Conservation (phyloP, 1,284 basidiomycete species). For the Pisolithus thermaeus region DNA sequence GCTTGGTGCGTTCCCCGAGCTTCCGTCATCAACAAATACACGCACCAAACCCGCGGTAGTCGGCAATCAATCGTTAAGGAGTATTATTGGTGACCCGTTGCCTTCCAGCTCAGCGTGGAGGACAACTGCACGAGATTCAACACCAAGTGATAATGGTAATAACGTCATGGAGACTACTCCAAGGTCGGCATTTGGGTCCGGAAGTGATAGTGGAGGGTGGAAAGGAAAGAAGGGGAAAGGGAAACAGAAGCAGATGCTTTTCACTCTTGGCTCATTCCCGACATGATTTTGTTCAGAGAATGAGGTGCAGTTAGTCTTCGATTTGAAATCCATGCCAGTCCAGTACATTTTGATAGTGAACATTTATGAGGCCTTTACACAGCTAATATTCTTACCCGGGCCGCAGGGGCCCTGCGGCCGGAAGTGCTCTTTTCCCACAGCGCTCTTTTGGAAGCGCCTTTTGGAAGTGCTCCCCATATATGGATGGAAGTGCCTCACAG, state of each 20-base stretch:
- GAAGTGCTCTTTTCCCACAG: too few relatives aligned
- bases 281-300: conserved; percentile 25
- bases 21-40: conserved; percentile 42
- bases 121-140: conserved; percentile 2
- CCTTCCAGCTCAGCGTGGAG: conserved; percentile 51
- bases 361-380: too few relatives aligned
- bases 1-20: conserved; percentile 63
- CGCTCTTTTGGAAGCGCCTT: too few relatives aligned
- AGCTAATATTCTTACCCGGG: too few relatives aligned
- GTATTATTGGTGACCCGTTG: conserved; percentile 56
- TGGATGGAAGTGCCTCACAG: too few relatives aligned
- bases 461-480: too few relatives aligned
- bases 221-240: conserved; percentile 77
- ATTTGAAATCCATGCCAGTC: too few relatives aligned
- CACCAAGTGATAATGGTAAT: conserved; percentile 12
- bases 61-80: conserved; percentile 63
- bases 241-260: conserved; percentile 81
- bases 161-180: neutral
- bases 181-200: conserved; percentile 5
- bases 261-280: conserved; percentile 63
- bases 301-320: too few relatives aligned
- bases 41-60: conserved; percentile 49
- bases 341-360: too few relatives aligned
- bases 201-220: conserved; percentile 23
- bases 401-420: too few relatives aligned